phyloP scores from a whole-genome alignment of 106 monocot genomes.

The Allium sativum region DNA sequence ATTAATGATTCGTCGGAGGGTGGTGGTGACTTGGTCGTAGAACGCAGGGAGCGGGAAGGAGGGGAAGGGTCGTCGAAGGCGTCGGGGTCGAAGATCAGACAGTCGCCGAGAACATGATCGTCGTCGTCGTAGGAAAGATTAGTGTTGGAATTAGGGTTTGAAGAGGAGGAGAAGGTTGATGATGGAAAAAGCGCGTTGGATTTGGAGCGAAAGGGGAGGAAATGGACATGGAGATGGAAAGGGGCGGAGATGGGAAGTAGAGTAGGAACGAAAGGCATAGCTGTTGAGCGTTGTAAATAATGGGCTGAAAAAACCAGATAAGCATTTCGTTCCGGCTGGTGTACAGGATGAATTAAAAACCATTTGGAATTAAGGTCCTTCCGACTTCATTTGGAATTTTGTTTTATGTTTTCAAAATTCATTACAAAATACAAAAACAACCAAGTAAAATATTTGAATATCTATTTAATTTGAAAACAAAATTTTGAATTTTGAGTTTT shows the following conservation, averaged over 20 bases:
- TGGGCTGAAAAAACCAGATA: too few species aligned
- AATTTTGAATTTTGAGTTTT: too few species aligned
- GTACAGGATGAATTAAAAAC: too few species aligned
- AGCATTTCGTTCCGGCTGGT: too few species aligned
- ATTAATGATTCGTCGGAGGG: constrained; percentile 29
- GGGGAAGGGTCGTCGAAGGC: constrained; percentile 53
- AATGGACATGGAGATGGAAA: neutral
- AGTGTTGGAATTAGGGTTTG: constrained; percentile 5
- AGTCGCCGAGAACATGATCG: constrained; percentile 59
- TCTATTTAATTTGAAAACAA: too few species aligned
- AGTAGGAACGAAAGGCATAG: neutral
- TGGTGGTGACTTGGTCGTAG: neutral
- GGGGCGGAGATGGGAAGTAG: neutral
- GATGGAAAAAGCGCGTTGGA: neutral
- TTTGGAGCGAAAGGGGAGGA: neutral
- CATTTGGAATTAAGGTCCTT: too few species aligned
- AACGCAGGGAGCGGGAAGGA: neutral
- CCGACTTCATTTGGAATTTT: too few species aligned
- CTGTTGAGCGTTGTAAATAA: neutral
- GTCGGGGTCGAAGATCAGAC: constrained; percentile 87
- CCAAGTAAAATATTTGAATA: too few species aligned
- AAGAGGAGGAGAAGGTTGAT: constrained; percentile 12
- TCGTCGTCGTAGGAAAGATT: constrained; percentile 21
- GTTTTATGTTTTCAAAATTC: too few species aligned
- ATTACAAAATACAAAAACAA: too few species aligned